Evolutionary conservation across 1,284 basidiomycete genomes (phyloP), one percentile per base, ranked within the genome.

Genomic region (Microbotryum intermedium): DNA sequence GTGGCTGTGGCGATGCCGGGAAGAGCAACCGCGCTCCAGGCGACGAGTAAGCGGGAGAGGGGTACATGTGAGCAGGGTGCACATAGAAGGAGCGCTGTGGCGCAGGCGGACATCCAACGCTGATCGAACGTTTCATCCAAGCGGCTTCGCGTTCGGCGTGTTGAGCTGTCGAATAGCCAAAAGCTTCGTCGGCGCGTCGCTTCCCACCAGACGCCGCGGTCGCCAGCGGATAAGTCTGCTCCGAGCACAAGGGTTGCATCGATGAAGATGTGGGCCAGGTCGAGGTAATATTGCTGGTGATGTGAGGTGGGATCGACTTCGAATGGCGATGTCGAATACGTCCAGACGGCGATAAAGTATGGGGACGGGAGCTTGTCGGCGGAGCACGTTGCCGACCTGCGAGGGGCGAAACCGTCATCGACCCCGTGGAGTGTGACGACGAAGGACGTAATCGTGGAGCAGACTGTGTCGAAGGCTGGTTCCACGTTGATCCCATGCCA

Each of bases 151-250:
- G 11, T 18, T 46, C 18, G 7, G 46, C 4, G 13, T 58, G 51
- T 11, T 44, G n/a, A 45, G 21, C 4, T 11, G 21, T 2, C 21
- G 55, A 21, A 9, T 42, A 21, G n/a, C 16, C 58, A 25, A 53
- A 54, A 8, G 52, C 57, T 4, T 59, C 57, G 42, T 59, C 57
- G 4, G 21, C 57, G 2, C 20, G 23, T 16, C 57, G 54, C 50
- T 54, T 56, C 49, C 50, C 8, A 29, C 43, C 26, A 44, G 42
- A 20, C 18, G 28, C 42, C 8, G 46, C 39, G 6, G n/a, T 42
- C 42, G 29, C n/a, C 30, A 23, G 50, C 16, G 50, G 30, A 25
- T 23, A 30, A n/a, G 30, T 18, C 29, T 30, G 42, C 10, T 30
- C 34, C n/a, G 50, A 42, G 34, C 10, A 39, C 16, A 23, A 5